These are phyloP conservation scores for Pestalotiopsis sp. DNA, from an alignment of 2,329 filamentous ascomycete species.

Conservation along the genomic window DNA sequence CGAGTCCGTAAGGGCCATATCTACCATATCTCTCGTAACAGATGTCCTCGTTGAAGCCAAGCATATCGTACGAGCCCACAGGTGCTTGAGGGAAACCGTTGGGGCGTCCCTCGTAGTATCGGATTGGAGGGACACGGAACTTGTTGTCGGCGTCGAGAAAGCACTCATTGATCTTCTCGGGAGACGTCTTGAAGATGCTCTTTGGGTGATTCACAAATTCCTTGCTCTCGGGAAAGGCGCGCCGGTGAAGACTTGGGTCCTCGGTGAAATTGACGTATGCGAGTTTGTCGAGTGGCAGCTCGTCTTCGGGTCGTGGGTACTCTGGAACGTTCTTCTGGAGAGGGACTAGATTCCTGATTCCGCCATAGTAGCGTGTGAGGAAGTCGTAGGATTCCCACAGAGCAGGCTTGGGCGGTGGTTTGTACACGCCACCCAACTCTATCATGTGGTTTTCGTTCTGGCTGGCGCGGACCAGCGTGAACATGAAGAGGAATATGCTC, in stretches of 20 bases:
- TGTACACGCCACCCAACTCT: constrained; percentile 51
- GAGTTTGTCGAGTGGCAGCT: constrained; percentile 47
- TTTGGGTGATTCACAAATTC: constrained; percentile 51
- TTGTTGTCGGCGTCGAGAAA: constrained; percentile 73
- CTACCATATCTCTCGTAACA: constrained; percentile 93
- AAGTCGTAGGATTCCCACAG: constrained; percentile 87
- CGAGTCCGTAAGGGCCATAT: constrained; percentile 86
- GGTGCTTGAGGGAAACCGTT: constrained; percentile 83
- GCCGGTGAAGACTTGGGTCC: constrained; percentile 28
- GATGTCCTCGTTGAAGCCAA: constrained; percentile 79
- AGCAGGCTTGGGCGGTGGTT: constrained; percentile 61
- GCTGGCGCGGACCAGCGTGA: constrained; percentile 74
- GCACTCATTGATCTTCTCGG: constrained; percentile 70
- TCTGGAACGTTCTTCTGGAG: constrained; percentile 73
- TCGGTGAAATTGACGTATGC: constrained; percentile 36
- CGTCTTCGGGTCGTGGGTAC: constrained; percentile 72
- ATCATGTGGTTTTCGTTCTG: constrained; percentile 68
- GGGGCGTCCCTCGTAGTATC: constrained; percentile 77
- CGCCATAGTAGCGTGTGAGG: constrained; percentile 86
- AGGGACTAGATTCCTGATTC: constrained; percentile 72
- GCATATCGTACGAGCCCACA: constrained; percentile 82
- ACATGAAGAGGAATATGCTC: constrained; percentile 75
- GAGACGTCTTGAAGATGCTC: constrained; percentile 35
- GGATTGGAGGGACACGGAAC: constrained; percentile 68
- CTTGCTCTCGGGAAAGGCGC: constrained; percentile 48